These are phyloP conservation scores for Umbelopsis isabellina DNA, from an alignment of 192 early-diverging fungal genomes.

Conservation along the genomic window DNA sequence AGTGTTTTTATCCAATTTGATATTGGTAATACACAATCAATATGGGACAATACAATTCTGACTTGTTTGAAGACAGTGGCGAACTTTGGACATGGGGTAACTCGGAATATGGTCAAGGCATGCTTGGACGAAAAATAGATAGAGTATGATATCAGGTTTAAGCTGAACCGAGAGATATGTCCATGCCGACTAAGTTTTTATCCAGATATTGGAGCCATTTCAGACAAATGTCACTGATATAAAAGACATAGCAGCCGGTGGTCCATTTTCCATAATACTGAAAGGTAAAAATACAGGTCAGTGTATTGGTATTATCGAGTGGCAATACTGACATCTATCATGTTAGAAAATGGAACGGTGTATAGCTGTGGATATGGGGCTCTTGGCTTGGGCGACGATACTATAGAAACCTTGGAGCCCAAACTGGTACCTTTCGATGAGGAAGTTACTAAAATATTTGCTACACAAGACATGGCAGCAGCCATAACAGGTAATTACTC, in stretches of 20 bases:
- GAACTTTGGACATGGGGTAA: constrained; percentile 76
- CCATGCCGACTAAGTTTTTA: constrained; percentile 22
- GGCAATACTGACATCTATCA: no score
- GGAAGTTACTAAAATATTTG: constrained; percentile 50
- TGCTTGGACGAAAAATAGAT: constrained; percentile 61
- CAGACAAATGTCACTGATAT: constrained; percentile 47
- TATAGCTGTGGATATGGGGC: constrained; percentile 71
- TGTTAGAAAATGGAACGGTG: constrained; percentile 50
- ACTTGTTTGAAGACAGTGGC: constrained; percentile 19
- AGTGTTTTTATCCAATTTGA: not conserved
- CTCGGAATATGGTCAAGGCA: constrained; percentile 76
- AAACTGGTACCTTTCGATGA: not conserved
- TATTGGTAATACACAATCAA: not conserved
- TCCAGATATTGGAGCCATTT: constrained; percentile 59
- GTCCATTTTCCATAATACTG: constrained; percentile 62
- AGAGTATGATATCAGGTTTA: constrained; percentile 41
- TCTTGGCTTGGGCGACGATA: constrained; percentile 54
- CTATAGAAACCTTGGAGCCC: constrained; percentile 51
- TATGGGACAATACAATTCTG: not conserved
- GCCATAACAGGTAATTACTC: constrained; percentile 48
- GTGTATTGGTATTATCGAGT: not conserved
- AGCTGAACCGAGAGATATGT: constrained; percentile 47
- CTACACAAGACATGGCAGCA: constrained; percentile 66
- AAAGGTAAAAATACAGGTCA: constrained; percentile 28
- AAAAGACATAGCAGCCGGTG: constrained; percentile 65